These are phyloP conservation scores for Trichomonas vaginalis DNA, from an alignment of 208 protist genomes.

Conservation along the genomic window DNA sequence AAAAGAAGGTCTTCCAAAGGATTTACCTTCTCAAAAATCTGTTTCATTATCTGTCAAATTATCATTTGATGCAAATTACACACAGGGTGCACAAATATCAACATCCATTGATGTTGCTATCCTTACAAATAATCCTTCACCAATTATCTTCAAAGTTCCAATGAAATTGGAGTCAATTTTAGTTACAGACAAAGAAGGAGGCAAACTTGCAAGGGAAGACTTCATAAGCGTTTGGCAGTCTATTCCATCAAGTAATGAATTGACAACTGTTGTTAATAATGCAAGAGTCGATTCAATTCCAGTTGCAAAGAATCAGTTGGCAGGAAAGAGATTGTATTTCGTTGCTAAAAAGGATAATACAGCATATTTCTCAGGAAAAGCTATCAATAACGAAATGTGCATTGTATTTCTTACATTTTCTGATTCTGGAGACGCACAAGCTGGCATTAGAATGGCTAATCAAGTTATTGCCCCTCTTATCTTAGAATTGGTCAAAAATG, in stretches of 20 bases:
- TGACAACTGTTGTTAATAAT: neutral
- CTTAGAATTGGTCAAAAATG: neutral
- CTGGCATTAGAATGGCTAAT: neutral
- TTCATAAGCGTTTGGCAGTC: neutral
- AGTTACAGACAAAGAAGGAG: neutral
- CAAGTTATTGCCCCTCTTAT: neutral
- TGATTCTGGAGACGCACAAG: neutral
- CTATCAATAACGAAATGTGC: neutral
- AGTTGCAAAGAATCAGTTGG: neutral
- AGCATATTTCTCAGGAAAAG: neutral
- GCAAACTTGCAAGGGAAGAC: neutral
- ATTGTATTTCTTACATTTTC: neutral
- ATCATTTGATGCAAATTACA: neutral
- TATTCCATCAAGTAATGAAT: neutral
- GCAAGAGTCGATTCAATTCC: neutral
- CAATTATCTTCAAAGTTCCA: neutral
- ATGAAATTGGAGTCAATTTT: neutral
- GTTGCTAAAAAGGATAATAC: neutral
- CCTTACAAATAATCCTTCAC: neutral
- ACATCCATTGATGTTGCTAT: neutral
- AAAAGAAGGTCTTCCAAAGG: neutral
- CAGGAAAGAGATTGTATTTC: neutral
- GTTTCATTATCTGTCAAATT: neutral
- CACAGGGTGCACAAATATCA: neutral
- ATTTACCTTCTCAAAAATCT: neutral